Percentiles rank a stretch among this genome's conserved stretches.
Evolutionary conservation across 208 protist genomes (phyloP).

Genomic region (Leishmania guyanensis): DNA sequence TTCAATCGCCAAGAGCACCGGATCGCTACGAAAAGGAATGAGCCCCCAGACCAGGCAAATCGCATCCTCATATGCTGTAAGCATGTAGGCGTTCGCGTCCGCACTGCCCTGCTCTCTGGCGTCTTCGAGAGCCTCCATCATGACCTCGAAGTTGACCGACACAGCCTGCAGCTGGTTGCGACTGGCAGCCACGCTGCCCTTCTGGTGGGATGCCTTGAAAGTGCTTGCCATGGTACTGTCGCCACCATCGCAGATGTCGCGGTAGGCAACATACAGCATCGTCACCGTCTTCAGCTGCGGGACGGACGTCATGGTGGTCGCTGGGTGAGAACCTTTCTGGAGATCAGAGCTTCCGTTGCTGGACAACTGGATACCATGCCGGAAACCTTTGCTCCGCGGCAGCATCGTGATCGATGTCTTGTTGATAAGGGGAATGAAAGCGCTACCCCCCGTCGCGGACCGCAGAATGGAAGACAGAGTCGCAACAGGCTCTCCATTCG

Average conservation of each 20-base stretch:
- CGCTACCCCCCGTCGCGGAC: slow-evolving; percentile 30
- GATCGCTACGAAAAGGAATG: slow-evolving; percentile 61
- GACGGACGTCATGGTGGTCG: slow-evolving; percentile 17
- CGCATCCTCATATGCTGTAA: slow-evolving; percentile 59
- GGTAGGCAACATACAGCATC: slow-evolving; percentile 70
- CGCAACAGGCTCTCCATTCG: slow-evolving; percentile 12
- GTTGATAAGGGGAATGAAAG: slow-evolving; percentile 27
- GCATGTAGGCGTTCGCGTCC: slow-evolving; percentile 54
- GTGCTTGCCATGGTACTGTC: neutral
- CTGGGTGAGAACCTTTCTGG: neutral
- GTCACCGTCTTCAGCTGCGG: slow-evolving; percentile 71
- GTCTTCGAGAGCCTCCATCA: slow-evolving; percentile 60
- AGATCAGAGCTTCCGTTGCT: slow-evolving; percentile 6
- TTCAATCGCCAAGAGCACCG: slow-evolving; percentile 59
- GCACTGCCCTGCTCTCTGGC: slow-evolving; percentile 25
- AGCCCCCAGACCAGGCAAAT: slow-evolving; percentile 73
- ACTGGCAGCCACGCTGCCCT: slow-evolving; percentile 13
- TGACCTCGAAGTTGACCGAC: slow-evolving; percentile 42
- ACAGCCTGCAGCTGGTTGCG: slow-evolving; percentile 35
- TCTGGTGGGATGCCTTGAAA: neutral
- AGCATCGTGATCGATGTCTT: slow-evolving; percentile 4
- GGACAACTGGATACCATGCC: slow-evolving; percentile 1
- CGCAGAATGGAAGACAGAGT: slow-evolving; percentile 47
- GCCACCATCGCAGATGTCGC: slow-evolving; percentile 39
- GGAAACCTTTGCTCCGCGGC: slow-evolving; percentile 18